Evolutionary conservation across 2,329 filamentous ascomycete species (phyloP).

Genomic region (Pseudocercospora fijiensis): DNA sequence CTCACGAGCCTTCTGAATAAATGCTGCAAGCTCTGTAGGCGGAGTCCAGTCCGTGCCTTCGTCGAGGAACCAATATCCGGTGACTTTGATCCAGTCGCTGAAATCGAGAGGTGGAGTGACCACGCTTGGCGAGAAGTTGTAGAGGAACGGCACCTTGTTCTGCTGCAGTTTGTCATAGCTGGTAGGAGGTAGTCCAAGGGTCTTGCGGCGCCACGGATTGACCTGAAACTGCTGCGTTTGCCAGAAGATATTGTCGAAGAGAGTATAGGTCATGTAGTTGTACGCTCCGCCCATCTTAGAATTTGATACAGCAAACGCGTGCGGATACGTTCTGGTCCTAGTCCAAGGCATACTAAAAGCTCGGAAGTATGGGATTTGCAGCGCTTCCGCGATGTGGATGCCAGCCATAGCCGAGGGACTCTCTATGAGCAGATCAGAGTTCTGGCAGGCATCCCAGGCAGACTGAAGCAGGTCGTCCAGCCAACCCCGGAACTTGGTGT

Average conservation of each 20-base stretch:
- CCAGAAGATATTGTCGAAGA: slow-evolving; percentile 98
- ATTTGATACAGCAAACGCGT: slow-evolving; percentile 76
- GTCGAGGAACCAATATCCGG: slow-evolving; percentile 96
- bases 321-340: slow-evolving; percentile 88
- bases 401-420: slow-evolving; percentile 96
- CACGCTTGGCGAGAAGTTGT: slow-evolving; percentile 93
- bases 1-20: slow-evolving; percentile 76
- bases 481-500: slow-evolving; percentile 87
- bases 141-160: slow-evolving; percentile 96
- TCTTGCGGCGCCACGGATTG: slow-evolving; percentile 85
- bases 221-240: slow-evolving; percentile 86
- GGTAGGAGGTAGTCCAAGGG: slow-evolving; percentile 75
- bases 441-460: slow-evolving; percentile 80
- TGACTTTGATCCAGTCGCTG: slow-evolving; percentile 95
- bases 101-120: slow-evolving; percentile 94
- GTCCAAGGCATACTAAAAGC: slow-evolving; percentile 99
- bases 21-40: slow-evolving; percentile 70
- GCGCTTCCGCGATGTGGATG: slow-evolving; percentile 92
- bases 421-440: slow-evolving; percentile 86
- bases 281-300: slow-evolving; percentile 87
- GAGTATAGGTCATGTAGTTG: slow-evolving; percentile 91
- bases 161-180: slow-evolving; percentile 87
- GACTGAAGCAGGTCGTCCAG: slow-evolving; percentile 82
- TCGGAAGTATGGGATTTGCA: slow-evolving; percentile 91
- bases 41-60: slow-evolving; percentile 71